Percentiles rank a stretch among this genome's conserved stretches.
These are phyloP conservation scores for Vinca major DNA, from an alignment of 305 asterid genomes.

Conservation along the genomic window DNA sequence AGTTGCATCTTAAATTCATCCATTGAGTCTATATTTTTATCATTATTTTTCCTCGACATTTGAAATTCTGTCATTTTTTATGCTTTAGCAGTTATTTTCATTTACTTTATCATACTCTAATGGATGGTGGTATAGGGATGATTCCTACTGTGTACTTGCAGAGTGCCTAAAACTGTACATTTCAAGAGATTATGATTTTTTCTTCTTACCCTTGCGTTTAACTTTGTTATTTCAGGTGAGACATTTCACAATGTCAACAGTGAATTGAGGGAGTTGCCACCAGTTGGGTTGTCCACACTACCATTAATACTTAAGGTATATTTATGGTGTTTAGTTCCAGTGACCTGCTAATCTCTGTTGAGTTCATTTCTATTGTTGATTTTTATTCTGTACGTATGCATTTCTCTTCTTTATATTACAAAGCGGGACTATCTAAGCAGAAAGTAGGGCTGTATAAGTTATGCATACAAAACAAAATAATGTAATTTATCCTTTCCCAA, in stretches of 20 bases:
- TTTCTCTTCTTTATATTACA: background rate
- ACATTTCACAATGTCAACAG: constrained; percentile 56
- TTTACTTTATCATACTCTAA: background rate
- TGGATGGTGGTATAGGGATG: background rate
- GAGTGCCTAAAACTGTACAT: background rate
- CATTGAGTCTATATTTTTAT: background rate
- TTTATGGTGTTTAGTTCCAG: background rate
- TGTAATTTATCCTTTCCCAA: background rate
- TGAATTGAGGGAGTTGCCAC: constrained; percentile 88
- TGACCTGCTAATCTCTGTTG: background rate
- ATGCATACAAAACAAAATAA: background rate
- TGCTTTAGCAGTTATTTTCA: background rate
- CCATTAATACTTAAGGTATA: constrained; percentile 83
- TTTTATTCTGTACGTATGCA: background rate
- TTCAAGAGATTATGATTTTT: background rate
- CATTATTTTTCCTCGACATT: background rate
- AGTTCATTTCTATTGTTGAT: background rate
- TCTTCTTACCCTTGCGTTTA: background rate
- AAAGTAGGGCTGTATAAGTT: no score
- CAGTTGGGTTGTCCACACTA: constrained; percentile 78
- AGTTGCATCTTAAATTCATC: background rate
- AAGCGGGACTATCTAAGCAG: background rate
- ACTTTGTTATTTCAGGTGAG: constrained; percentile 40
- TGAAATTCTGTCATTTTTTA: background rate
- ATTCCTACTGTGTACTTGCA: background rate